Base-by-base conservation (phyloP, 2,329 filamentous ascomycete genomes). In the Botrytis paeoniae region DNA sequence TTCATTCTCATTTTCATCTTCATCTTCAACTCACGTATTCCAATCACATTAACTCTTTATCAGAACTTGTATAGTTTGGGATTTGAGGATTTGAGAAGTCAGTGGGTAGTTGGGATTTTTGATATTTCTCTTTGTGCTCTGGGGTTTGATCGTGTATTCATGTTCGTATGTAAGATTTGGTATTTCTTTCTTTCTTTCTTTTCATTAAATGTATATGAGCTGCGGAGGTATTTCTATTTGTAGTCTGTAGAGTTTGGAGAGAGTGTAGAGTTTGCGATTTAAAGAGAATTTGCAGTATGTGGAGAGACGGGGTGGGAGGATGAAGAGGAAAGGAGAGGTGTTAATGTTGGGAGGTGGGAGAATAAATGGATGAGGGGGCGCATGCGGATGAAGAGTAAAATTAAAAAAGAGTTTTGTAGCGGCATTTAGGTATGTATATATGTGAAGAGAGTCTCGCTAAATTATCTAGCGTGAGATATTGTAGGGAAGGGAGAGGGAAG, bases 221-320 rank as follows among this genome's bases (percentile, higher is more conserved):
- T 14, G 10, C 4, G 10, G 22, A 10, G 6, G 3, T 48, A 8
- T 22, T 48, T 10, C 45, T 48, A 4, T 4, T 22, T 22, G 1
- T 4, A 20, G 4, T 22, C 0, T 10, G 1, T 2, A 22, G 45
- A 48, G 20, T 0, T 48, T 4, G 20, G 0, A 22, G 45, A 1
- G 20, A 9, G 20, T 22, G 1, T 18, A 43, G 41, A 45, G 43
- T 22, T 22, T 45, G 43, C 8, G 43, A 48, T 48, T 22, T 4
- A 0, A 20, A 25, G 20, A 25, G 20, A 48, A 1, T 22, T 10
- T 4, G 8, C 1, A 48, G 8, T 1, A 25, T 45, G 8, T 45
- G 20, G 3, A 16, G 43, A 45, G 20, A 45, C 8, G 3, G 8
- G 1, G 8, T 48, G 0, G 20, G 45, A 45, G 43, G 20, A 9